phyloP scores from a whole-genome alignment of 2,329 filamentous ascomycete genomes.

The Diaporthe sp. region DNA sequence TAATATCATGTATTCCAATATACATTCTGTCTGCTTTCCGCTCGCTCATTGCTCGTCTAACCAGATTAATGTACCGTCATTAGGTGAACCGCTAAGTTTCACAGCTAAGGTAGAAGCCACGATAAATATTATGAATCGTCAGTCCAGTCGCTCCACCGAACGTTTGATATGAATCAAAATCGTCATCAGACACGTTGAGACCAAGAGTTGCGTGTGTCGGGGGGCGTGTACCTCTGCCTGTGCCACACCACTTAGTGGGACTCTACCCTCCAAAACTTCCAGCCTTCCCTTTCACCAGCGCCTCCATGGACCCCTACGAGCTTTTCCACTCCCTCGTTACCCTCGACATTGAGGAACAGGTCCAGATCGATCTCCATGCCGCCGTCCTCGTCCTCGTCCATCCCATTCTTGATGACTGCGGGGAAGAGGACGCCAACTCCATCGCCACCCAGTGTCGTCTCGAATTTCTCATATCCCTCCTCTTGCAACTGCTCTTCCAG shows the following conservation, averaged over 20 bases:
- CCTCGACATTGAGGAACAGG: slow-evolving; percentile 83
- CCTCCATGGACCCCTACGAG: slow-evolving; percentile 85
- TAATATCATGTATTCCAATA: background rate
- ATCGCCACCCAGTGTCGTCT: slow-evolving; percentile 91
- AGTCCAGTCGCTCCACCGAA: background rate
- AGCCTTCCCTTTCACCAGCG: slow-evolving; percentile 79
- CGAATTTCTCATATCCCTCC: slow-evolving; percentile 87
- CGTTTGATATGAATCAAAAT: slow-evolving; percentile 8
- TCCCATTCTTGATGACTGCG: slow-evolving; percentile 87
- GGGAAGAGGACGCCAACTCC: slow-evolving; percentile 96
- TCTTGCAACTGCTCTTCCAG: slow-evolving; percentile 76
- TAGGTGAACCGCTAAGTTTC: slow-evolving; percentile 8
- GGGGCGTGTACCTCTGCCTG: slow-evolving; percentile 12
- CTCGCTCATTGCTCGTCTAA: slow-evolving; percentile 5
- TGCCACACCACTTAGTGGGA: slow-evolving; percentile 49
- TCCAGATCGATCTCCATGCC: slow-evolving; percentile 95
- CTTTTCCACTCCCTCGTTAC: slow-evolving; percentile 86
- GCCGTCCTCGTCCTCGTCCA: slow-evolving; percentile 81
- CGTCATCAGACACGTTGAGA: slow-evolving; percentile 2
- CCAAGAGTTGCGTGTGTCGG: background rate
- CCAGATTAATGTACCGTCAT: slow-evolving; percentile 17
- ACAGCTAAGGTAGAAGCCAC: slow-evolving; percentile 1
- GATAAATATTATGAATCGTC: background rate
- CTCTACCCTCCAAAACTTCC: slow-evolving; percentile 87
- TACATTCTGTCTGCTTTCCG: background rate